These are phyloP conservation scores for Schizophyllum amplum DNA, from an alignment of 1,284 basidiomycete species.

Conservation along the genomic window DNA sequence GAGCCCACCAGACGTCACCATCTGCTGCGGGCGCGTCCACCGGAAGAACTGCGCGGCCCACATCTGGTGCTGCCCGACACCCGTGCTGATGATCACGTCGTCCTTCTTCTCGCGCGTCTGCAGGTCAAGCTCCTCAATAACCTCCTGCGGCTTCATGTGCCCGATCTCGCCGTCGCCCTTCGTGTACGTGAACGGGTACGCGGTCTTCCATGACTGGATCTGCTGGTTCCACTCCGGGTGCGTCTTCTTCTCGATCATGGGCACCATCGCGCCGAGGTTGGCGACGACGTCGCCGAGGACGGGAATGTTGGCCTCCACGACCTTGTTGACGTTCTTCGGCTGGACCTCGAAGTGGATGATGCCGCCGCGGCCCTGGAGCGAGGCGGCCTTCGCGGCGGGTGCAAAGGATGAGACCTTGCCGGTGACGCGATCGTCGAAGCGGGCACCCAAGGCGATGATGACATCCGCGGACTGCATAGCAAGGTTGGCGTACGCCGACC, in stretches of 20 bases:
- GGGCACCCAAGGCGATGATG: slow-evolving; percentile 92
- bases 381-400: slow-evolving; percentile 84
- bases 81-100: slow-evolving; percentile 84
- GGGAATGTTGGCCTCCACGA: slow-evolving; percentile 91
- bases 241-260: slow-evolving; percentile 59
- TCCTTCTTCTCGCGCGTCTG: slow-evolving; percentile 76
- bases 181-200: slow-evolving; percentile 87
- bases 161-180: slow-evolving; percentile 46
- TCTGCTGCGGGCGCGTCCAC: slow-evolving; percentile 82
- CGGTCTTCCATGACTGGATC: slow-evolving; percentile 80
- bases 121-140: slow-evolving; percentile 85
- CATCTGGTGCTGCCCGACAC: slow-evolving; percentile 99
- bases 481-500: slow-evolving; percentile 93
- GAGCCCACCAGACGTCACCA: slow-evolving; percentile 96
- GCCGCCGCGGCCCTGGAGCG: slow-evolving; percentile 80
- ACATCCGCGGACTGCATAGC: slow-evolving; percentile 98
- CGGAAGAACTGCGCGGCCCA: slow-evolving; percentile 96
- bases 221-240: slow-evolving; percentile 78
- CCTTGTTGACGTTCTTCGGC: slow-evolving; percentile 99
- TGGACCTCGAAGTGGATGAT: slow-evolving; percentile 99
- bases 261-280: slow-evolving; percentile 78
- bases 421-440: slow-evolving; percentile 98
- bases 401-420: slow-evolving; percentile 89
- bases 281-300: slow-evolving; percentile 89
- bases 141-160: slow-evolving; percentile 93